These are phyloP conservation scores for Lactifluus volemus DNA, from an alignment of 768 basidiomycete genomes.

Conservation along the genomic window DNA sequence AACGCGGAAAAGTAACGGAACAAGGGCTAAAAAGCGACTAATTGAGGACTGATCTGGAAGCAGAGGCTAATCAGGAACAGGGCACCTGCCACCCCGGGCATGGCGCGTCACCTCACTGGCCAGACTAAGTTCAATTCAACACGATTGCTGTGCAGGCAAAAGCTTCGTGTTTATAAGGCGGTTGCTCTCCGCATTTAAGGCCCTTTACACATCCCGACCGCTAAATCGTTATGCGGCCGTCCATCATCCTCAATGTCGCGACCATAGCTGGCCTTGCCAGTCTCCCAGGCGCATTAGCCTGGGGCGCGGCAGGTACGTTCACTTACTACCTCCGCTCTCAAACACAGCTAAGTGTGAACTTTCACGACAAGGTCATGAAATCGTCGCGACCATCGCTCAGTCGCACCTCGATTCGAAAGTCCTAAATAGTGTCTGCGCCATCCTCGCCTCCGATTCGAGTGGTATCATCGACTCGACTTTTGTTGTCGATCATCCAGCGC, in stretches of 20 bases:
- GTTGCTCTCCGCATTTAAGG: neutral
- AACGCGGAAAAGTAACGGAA: neutral
- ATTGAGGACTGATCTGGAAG: too few species aligned
- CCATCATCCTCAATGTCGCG: neutral
- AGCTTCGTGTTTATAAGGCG: neutral
- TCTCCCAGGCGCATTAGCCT: neutral
- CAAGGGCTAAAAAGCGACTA: neutral
- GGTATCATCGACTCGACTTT: slow-evolving; percentile 16
- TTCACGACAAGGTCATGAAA: slow-evolving; percentile 62
- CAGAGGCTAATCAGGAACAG: neutral
- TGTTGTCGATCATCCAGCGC: slow-evolving; percentile 20
- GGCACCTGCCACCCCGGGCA: neutral
- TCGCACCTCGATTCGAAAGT: slow-evolving; percentile 76
- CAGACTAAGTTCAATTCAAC: too few species aligned
- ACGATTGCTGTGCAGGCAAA: neutral
- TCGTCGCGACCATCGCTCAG: slow-evolving; percentile 90
- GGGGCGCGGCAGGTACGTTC: slow-evolving; percentile 8
- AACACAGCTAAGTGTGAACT: neutral
- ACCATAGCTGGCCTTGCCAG: neutral
- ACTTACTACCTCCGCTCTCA: too few species aligned
- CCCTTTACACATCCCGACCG: neutral
- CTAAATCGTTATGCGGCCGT: neutral
- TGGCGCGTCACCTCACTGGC: too few species aligned
- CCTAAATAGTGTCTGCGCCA: slow-evolving; percentile 53
- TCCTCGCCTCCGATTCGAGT: slow-evolving; percentile 43